A percentile compares a stretch with the other conserved stretches of the same genome.
Conservation (phyloP, 306 rosid genomes). For the Delonix regia region DNA sequence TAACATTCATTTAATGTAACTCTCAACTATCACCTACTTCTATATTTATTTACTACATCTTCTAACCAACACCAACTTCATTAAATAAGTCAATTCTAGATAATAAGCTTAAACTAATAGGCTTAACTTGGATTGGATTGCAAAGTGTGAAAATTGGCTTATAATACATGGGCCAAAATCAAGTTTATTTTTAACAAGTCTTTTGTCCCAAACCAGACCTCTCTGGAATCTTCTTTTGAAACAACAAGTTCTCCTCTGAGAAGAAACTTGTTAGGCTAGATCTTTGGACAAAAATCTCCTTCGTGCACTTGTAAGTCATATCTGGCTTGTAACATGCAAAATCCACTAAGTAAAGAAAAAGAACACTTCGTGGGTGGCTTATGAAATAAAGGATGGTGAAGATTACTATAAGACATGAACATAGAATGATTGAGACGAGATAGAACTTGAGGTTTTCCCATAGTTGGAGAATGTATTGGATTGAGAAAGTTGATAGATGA, state of each 20-base stretch:
- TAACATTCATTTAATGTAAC: too few species aligned
- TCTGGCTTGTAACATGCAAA: constrained; percentile 87
- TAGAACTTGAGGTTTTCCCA: constrained; percentile 57
- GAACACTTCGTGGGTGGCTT: constrained; percentile 77
- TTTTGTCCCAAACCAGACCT: constrained; percentile 83
- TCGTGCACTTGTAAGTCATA: constrained; percentile 47
- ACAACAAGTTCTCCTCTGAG: constrained; percentile 66
- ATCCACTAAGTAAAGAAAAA: constrained; percentile 66
- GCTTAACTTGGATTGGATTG: too few species aligned
- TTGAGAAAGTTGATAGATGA: constrained; percentile 52
- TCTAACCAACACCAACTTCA: too few species aligned
- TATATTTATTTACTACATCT: too few species aligned
- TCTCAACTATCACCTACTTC: too few species aligned
- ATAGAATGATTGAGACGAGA: constrained; percentile 58
- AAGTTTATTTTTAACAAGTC: too few species aligned
- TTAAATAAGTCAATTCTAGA: too few species aligned
- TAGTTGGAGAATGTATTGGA: constrained; percentile 33
- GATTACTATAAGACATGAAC: constrained; percentile 61
- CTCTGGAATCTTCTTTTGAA: constrained; percentile 82
- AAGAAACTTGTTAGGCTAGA: constrained; percentile 59
- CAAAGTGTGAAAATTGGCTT: too few species aligned
- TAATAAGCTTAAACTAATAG: too few species aligned
- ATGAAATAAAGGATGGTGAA: constrained; percentile 73
- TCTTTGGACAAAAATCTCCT: constrained; percentile 62
- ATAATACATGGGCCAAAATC: too few species aligned